phyloP scores from a whole-genome alignment of 805 yeast genomes.

The Myxozyma vanderwaltii region DNA sequence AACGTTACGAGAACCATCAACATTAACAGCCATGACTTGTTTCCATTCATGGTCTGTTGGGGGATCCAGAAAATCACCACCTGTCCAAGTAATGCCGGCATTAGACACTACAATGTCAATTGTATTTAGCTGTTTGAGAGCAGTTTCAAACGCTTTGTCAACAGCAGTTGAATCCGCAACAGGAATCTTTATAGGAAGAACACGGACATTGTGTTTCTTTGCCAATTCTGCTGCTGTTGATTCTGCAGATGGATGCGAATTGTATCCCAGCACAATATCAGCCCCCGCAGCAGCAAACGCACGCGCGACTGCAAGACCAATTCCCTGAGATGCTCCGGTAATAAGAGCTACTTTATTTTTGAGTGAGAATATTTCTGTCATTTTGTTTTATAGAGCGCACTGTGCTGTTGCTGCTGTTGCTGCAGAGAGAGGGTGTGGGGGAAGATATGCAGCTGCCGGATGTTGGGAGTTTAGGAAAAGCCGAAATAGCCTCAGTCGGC shows the following conservation, averaged over 20 bases:
- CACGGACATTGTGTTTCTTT: constrained; percentile 60
- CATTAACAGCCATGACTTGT: constrained; percentile 22
- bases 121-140: constrained; percentile 8
- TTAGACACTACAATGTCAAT: constrained; percentile 33
- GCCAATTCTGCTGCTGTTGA: constrained; percentile 60
- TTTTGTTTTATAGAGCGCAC: no score
- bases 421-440: no score
- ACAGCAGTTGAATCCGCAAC: constrained; percentile 55
- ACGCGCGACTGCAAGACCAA: constrained; percentile 53
- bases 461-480: not conserved
- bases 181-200: constrained; percentile 63
- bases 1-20: constrained; percentile 44
- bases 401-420: no score
- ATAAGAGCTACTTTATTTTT: constrained; percentile 48
- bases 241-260: constrained; percentile 56
- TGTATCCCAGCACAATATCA: constrained; percentile 45
- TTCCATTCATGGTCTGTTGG: constrained; percentile 24
- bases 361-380: constrained; percentile 31
- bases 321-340: constrained; percentile 58
- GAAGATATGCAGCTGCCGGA: not conserved
- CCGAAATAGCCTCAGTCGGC: not conserved
- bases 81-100: constrained; percentile 33
- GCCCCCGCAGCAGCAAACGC: constrained; percentile 53
- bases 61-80: constrained; percentile 24
- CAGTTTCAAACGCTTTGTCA: constrained; percentile 51